phyloP scores from a whole-genome alignment of 768 basidiomycete species.

The Cystofilobasidium bisporidii region DNA sequence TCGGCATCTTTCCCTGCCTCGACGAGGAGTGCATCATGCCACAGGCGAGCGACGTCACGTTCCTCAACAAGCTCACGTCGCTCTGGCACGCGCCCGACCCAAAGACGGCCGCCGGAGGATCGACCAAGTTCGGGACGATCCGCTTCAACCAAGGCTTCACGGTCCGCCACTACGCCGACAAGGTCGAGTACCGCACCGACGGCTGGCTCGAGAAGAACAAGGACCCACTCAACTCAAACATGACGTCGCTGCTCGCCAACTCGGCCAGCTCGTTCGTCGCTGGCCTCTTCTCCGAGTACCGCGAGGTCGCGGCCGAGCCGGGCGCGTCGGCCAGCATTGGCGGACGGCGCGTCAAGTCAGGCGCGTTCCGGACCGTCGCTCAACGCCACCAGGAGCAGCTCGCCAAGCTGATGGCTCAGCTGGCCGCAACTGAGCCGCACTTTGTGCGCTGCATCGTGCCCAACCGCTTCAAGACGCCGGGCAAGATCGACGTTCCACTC shows the following conservation, averaged over 20 bases:
- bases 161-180: conserved; percentile 90
- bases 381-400: conserved; percentile 96
- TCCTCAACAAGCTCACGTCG: conserved; percentile 79
- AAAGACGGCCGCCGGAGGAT: conserved; percentile 47
- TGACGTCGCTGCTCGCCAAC: conserved; percentile 73
- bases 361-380: conserved; percentile 89
- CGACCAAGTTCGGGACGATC: conserved; percentile 71
- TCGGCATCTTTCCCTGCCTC: conserved; percentile 83
- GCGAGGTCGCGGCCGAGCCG: conserved; percentile 43
- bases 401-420: conserved; percentile 76
- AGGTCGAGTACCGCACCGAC: conserved; percentile 88
- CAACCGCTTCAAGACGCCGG: conserved; percentile 80
- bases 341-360: conserved; percentile 59
- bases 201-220: conserved; percentile 99
- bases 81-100: conserved; percentile 49
- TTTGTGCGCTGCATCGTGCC: conserved; percentile 98
- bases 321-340: conserved; percentile 28
- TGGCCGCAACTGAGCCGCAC: conserved; percentile 90
- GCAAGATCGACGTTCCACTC: conserved; percentile 81
- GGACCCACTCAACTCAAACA: conserved; percentile 92
- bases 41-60: conserved; percentile 88
- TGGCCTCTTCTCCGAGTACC: conserved; percentile 71
- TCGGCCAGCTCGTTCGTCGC: conserved; percentile 77
- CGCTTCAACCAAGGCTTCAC: conserved; percentile 82
- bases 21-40: conserved; percentile 99